phyloP scores from a whole-genome alignment of 352 stramenopile species.

The Pythium phragmiticola region DNA sequence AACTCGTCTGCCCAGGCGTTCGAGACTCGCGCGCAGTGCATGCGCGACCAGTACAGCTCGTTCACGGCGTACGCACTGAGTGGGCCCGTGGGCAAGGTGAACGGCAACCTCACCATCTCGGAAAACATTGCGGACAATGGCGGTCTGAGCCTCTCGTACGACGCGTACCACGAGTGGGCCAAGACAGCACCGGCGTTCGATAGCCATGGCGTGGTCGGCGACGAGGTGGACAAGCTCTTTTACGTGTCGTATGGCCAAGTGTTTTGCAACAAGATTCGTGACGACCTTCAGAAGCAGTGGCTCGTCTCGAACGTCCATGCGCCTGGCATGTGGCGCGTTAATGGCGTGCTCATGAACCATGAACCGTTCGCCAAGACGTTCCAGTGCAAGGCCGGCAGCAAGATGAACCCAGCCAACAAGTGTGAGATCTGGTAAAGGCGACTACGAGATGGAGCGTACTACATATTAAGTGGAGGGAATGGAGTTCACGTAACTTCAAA shows the following conservation, averaged over 20 bases:
- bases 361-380: conserved; percentile 24
- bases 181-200: conserved; percentile 11
- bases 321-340: conserved; percentile 32
- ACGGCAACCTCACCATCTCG: conserved; percentile 60
- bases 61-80: conserved; percentile 42
- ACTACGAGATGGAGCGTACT: too few relatives aligned
- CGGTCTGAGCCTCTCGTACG: conserved; percentile 54
- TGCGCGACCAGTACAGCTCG: conserved; percentile 56
- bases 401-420: conserved; percentile 29
- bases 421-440: conserved; percentile 26
- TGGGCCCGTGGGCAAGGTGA: conserved; percentile 42
- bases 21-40: conserved; percentile 51
- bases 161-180: conserved; percentile 54
- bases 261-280: conserved; percentile 55
- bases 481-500: too few relatives aligned
- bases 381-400: conserved; percentile 13
- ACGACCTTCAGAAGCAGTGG: conserved; percentile 23
- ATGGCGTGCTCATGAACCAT: conserved; percentile 31
- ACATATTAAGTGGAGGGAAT: too few relatives aligned
- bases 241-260: conserved; percentile 69
- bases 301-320: conserved; percentile 41
- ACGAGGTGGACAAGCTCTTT: conserved; percentile 51
- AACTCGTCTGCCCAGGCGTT: conserved; percentile 70
- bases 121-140: conserved; percentile 86
- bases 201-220: conserved; percentile 1